phyloP scores from a whole-genome alignment of 306 rosid species.

The Cajanus cajan region DNA sequence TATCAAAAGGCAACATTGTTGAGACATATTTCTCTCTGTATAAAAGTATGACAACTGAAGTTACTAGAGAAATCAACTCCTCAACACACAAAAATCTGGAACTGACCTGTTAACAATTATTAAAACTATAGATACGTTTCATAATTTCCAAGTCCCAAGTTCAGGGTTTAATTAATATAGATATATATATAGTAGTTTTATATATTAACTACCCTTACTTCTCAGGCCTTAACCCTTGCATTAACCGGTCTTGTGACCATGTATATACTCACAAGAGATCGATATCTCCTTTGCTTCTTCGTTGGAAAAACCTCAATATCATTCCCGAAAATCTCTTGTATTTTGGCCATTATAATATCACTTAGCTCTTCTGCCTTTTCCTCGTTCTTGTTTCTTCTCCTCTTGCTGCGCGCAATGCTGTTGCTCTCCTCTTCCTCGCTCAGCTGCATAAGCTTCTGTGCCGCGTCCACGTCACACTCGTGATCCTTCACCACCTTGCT shows the following conservation, averaged over 20 bases:
- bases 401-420: slow-evolving; percentile 12
- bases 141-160: background rate
- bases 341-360: slow-evolving; percentile 32
- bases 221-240: slow-evolving; percentile 8
- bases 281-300: slow-evolving; percentile 53
- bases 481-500: background rate
- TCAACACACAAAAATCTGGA: background rate
- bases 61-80: background rate
- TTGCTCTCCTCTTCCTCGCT: slow-evolving; percentile 47
- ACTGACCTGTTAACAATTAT: background rate
- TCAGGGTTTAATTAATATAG: background rate
- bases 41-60: background rate
- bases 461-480: slow-evolving; percentile 49
- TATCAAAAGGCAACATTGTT: background rate
- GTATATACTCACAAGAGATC: slow-evolving; percentile 60
- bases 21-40: background rate
- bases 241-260: slow-evolving; percentile 35
- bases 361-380: slow-evolving; percentile 25
- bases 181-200: too few species aligned
- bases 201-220: background rate
- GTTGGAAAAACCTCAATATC: slow-evolving; percentile 34
- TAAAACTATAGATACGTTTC: background rate
- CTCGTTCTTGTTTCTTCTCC: background rate
- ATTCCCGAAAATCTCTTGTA: slow-evolving; percentile 61
- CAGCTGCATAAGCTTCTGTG: slow-evolving; percentile 54